Evolutionary conservation across 345 rosid species (phyloP), one percentile per base, ranked within the genome.

Genomic region (Carallia brachiata): DNA sequence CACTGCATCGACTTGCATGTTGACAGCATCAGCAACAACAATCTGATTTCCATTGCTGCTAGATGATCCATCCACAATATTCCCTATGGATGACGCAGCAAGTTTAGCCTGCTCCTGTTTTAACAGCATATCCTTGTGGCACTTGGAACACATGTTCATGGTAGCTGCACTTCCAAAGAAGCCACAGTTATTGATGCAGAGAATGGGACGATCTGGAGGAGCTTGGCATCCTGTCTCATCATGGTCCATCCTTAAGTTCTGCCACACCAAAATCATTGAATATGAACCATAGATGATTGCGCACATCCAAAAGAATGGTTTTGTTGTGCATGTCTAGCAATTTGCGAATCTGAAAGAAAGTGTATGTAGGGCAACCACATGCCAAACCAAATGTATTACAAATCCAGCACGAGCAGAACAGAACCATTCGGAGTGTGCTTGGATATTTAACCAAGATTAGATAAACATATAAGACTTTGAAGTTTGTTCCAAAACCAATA

Each of bases 211-310:
- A 79, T 93, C 97, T 55, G 92, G 88, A 71, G 93, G 89, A 74
- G 95, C 88, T 75, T 90, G 97, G 82, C 97, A 93, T 79, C 92
- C 97, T 70, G 98, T 93, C 84, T 93, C 90, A 70, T 93, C 90
- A 53, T 89, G 97, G 80, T 89, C 96, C 96, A 88, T 89, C 75
- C 82, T 84, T 80, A 72, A 71, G 75, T 74, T 66, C 78, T 72
- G 77, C 85, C 83, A 75, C 75, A 77, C 48, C 54, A 66, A 64
- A 67, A 47, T 12, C 8, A 31, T 1, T 0, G 6, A 39, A 70
- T 55, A 31, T 37, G 13, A 68, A 44, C 50, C 16, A 40, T 9
- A 40, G 28, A 27, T 52, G 23, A 39, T 2, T n/a, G 48, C 19
- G 9, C 7, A 52, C 34, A 34, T 16, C 6, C 15, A 2, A 6